Evolutionary conservation across 805 yeast genomes (phyloP).

Genomic region (Sungouiella blattae): DNA sequence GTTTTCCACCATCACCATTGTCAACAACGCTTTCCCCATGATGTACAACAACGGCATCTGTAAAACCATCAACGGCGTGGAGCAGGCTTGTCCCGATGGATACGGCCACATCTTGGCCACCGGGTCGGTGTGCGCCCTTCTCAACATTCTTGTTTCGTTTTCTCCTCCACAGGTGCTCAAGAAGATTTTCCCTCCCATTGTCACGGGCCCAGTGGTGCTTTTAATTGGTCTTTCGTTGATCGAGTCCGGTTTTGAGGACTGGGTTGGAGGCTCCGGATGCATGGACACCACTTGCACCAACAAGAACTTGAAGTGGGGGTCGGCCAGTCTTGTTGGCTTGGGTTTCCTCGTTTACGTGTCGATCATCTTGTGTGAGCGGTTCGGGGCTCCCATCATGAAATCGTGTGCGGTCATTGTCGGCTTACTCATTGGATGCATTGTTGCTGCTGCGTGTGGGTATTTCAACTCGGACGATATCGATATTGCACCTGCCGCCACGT

Average conservation of each 20-base stretch:
- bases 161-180: conserved; percentile 71
- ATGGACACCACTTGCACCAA: conserved; percentile 12
- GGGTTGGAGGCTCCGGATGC: conserved; percentile 86
- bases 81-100: conserved; percentile 81
- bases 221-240: conserved; percentile 74
- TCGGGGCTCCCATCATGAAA: conserved; percentile 93
- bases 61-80: conserved; percentile 57
- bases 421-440: conserved; percentile 81
- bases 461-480: conserved; percentile 57
- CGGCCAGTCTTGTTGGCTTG: conserved; percentile 81
- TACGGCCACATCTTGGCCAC: conserved; percentile 86
- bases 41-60: conserved; percentile 76
- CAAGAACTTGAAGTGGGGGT: conserved; percentile 63
- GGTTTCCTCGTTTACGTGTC: conserved; percentile 79
- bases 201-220: conserved; percentile 90
- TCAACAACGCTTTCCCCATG: conserved; percentile 68
- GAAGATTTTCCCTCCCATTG: conserved; percentile 80
- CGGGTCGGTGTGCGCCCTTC: conserved; percentile 69
- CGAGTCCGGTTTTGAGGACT: conserved; percentile 71
- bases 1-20: conserved; percentile 83
- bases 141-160: conserved; percentile 72
- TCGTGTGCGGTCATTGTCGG: conserved; percentile 91
- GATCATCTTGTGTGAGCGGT: conserved; percentile 74
- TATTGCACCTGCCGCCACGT: conserved; percentile 76
- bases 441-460: conserved; percentile 88